A percentile compares a stretch with the other conserved stretches of the same genome.
Evolutionary conservation across 441 rosid genomes (phyloP).

Genomic region (Adansonia gregorii): DNA sequence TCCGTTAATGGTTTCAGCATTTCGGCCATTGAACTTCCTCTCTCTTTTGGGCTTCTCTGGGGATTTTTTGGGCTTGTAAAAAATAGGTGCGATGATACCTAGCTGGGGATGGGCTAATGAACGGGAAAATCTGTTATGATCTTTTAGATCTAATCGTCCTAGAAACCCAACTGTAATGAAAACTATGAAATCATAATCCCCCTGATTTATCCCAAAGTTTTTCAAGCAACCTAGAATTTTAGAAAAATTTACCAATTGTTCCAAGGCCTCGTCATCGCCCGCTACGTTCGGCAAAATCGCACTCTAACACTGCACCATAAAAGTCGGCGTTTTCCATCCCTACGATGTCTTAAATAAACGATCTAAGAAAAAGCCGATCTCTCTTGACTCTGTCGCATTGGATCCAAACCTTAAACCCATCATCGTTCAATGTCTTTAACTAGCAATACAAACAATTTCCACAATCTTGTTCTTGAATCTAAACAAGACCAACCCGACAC

Average conservation of each 20-base stretch:
- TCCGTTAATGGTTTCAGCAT: too few relatives aligned
- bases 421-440: constrained; percentile 17
- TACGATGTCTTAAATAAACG: neutral
- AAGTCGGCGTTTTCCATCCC: neutral
- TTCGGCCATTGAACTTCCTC: too few relatives aligned
- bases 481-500: constrained; percentile 36
- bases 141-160: neutral
- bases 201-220: neutral
- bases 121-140: neutral
- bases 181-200: neutral
- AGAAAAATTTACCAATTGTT: neutral
- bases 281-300: neutral
- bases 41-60: too few relatives aligned
- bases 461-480: constrained; percentile 21
- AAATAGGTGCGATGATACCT: too few relatives aligned
- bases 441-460: constrained; percentile 14
- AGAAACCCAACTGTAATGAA: neutral
- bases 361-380: neutral
- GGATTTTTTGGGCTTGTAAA: too few relatives aligned
- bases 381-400: neutral
- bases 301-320: neutral
- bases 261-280: neutral
- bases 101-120: too few relatives aligned
- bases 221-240: neutral
- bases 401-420: constrained; percentile 14